phyloP scores from a whole-genome alignment of 1,284 basidiomycete genomes.

The Peniophora sp. region DNA sequence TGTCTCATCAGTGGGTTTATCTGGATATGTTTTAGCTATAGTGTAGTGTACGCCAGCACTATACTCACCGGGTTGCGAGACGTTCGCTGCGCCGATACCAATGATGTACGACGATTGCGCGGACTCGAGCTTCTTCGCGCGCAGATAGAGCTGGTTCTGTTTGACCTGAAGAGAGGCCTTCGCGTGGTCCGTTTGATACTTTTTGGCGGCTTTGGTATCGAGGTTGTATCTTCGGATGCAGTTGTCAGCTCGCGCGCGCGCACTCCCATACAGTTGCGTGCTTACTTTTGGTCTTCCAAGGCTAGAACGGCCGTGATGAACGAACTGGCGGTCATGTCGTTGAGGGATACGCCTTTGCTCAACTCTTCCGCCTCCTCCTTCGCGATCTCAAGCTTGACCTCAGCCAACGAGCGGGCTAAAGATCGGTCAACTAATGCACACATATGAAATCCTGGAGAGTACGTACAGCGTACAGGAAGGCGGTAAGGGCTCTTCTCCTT shows the following conservation, averaged over 20 bases:
- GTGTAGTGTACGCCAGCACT: no score
- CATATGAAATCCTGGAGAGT: background rate
- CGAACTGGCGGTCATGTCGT: constrained; percentile 7
- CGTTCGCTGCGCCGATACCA: no score
- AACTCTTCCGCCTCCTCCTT: constrained; percentile 8
- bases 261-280: background rate
- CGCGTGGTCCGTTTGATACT: no score
- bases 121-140: no score
- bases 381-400: constrained; percentile 5
- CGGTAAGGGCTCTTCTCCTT: constrained; percentile 11
- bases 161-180: no score
- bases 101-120: no score
- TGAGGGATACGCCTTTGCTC: constrained; percentile 2
- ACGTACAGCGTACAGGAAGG: constrained; percentile 7
- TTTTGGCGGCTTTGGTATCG: no score
- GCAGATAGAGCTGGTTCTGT: no score
- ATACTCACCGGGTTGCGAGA: no score
- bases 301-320: constrained; percentile 14
- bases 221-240: no score
- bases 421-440: background rate
- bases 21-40: background rate
- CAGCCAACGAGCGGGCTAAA: background rate
- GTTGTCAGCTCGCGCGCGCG: no score
- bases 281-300: constrained; percentile 15
- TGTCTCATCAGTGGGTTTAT: no score